Evolutionary conservation across 495 filamentous ascomycete genomes (phyloP).

Genomic region (Neurospora sp.): DNA sequence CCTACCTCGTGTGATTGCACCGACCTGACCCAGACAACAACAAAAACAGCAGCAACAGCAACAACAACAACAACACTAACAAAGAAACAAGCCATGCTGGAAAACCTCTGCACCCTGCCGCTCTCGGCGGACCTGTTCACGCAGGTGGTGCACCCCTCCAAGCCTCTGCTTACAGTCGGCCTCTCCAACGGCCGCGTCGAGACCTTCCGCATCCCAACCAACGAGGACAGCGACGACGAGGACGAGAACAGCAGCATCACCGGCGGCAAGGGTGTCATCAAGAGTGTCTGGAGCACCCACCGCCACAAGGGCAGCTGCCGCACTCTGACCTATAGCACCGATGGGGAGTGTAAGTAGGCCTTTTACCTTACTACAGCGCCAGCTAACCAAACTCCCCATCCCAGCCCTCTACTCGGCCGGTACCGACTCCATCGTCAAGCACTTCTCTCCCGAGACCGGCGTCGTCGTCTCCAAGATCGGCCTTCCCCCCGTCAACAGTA

Average conservation of each 20-base stretch:
- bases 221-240: slow-evolving; percentile 37
- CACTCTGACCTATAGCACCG: slow-evolving; percentile 61
- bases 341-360: slow-evolving; percentile 49
- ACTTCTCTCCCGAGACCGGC: slow-evolving; percentile 70
- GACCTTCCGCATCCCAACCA: slow-evolving; percentile 65
- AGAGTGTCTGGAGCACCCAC: slow-evolving; percentile 76
- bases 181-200: slow-evolving; percentile 79
- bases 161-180: slow-evolving; percentile 77
- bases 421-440: slow-evolving; percentile 83
- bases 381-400: slow-evolving; percentile 7
- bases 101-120: slow-evolving; percentile 82
- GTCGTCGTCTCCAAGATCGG: slow-evolving; percentile 67
- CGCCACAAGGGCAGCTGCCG: slow-evolving; percentile 91
- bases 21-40: background rate
- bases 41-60: background rate
- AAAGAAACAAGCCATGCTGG: slow-evolving; percentile 42
- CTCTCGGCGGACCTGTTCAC: slow-evolving; percentile 81
- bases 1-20: background rate
- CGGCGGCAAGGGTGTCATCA: slow-evolving; percentile 63
- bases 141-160: slow-evolving; percentile 73
- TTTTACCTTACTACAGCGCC: background rate
- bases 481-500: slow-evolving; percentile 39
- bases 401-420: slow-evolving; percentile 75
- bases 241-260: slow-evolving; percentile 36
- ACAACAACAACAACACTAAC: background rate